Evolutionary conservation across 2,329 filamentous ascomycete genomes (phyloP), one percentile per base, ranked within the genome.

Genomic region (Dactylonectria estremocensis): DNA sequence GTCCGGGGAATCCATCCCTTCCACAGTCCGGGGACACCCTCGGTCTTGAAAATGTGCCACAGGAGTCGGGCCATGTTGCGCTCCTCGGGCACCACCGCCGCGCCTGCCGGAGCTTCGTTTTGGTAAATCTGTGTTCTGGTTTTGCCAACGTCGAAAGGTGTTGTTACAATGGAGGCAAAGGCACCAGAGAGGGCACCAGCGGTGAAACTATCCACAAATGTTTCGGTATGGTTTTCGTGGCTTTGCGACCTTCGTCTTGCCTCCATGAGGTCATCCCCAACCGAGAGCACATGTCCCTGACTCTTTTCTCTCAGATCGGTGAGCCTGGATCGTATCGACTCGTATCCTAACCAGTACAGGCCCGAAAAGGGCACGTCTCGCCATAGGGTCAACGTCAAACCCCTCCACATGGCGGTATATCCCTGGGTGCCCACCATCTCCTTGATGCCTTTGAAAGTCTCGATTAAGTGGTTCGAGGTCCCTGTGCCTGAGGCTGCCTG

Each of bases 321-420:
- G 64, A 98, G 82, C 59, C 84, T 83, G 24, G 91, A 90, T 60
- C 95, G 90, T 62, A 95, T 91, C 18, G 89, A 90, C 83, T 99
- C 96, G 79, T 99, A 99, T 13, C 96, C 95, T 91, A 93, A 97
- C 96, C 96, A 99, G 84, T 99, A 99, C 50, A 99, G 88, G 3
- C 93, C 96, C 1, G 95, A 98, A 77, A 99, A 99, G 0, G 96
- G 96, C 0, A 98, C 96, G 78, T 99, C 96, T 70, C 96, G 89
- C 96, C 96, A 99, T 65, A 99, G 88, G 0, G 95, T 98, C 74
- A 99, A 84, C 0, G 92, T 95, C 62, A 99, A 83, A 0, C 96
- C 96, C 64, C 95, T 88, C 96, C 96, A 99, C 0, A 99, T 84
- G 2, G 95, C 94, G 1, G 87, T 87, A 73, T 96, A 94, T 3